Base-by-base conservation (phyloP, 2,329 filamentous ascomycete species). In the Sclerotiophoma versabilis region DNA sequence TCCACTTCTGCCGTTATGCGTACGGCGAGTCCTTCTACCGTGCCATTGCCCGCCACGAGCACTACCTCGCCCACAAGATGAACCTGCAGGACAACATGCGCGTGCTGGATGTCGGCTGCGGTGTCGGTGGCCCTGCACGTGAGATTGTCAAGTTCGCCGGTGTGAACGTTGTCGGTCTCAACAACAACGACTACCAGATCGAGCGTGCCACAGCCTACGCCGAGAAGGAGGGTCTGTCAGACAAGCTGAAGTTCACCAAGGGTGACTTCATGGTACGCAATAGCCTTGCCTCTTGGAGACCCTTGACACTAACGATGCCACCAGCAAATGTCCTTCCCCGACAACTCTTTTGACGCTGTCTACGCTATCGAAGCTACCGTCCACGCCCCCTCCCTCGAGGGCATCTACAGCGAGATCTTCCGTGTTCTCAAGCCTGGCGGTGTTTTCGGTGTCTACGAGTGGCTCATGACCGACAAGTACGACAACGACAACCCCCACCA, bases 141-240 rank as follows among this genome's bases (percentile, higher is more conserved):
- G 93, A 98, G 81, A 98, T 99, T 69, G 91, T 91, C 79, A 96
- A 96, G 80, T 99, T 99, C 80, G 89, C 91, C 10, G 93, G 91
- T 58, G 89, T 86, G 67, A 92, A 97, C 68, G 85, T 98, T 60
- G 89, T 92, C 20, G 95, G 95, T 36, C 80, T 98, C 75, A 99
- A 98, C 87, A 98, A 97, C 87, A 98, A 98, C 78, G 92, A 97
- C 80, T 99, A 99, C 82, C 95, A 98, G 81, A 96, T 98, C 64
- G 86, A 97, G 75, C 91, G 95, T 63, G 93, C 93, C n/a, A 92
- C 87, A 12, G 82, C 84, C 49, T 96, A 97, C 73, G 92, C 93
- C 2, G 78, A 84, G 58, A 91, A 92, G 77, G 91, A 96, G 78
- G 88, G 88, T 45, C 81, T 98, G 46, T 83, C 88, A 1, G 77